These are phyloP conservation scores for Schizochytrium sp. DNA, from an alignment of 108 stramenopile genomes.

Conservation along the genomic window DNA sequence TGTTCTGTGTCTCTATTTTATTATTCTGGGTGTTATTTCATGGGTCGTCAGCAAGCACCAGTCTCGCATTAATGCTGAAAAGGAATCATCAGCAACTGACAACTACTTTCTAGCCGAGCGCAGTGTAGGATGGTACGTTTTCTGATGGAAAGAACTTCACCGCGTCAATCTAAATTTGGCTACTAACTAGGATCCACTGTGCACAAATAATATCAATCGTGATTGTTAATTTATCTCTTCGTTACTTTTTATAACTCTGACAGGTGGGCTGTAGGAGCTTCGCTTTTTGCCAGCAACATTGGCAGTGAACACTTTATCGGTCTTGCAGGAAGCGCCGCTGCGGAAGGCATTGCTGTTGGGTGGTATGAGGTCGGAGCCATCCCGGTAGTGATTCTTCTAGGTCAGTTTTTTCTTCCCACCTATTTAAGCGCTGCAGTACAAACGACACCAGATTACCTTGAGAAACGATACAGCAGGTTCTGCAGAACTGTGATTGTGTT, in stretches of 20 bases:
- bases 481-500: conserved; percentile 28
- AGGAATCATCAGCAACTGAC: conserved; percentile 8
- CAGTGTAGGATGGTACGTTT: conserved; percentile 20
- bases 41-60: conserved; percentile 11
- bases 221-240: background rate
- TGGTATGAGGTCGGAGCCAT: conserved; percentile 59
- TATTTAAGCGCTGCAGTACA: conserved; percentile 46
- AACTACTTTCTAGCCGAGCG: conserved; percentile 42
- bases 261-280: conserved; percentile 47
- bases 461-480: conserved; percentile 24
- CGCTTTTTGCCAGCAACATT: conserved; percentile 43
- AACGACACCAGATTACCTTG: conserved; percentile 49
- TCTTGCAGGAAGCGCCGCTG: conserved; percentile 44
- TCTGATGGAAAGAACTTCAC: background rate
- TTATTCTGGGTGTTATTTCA: conserved; percentile 1
- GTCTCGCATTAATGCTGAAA: background rate
- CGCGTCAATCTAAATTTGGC: background rate
- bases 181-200: background rate
- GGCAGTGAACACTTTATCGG: conserved; percentile 58
- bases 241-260: background rate
- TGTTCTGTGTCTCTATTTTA: conserved; percentile 4
- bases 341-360: conserved; percentile 1
- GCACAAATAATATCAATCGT: background rate
- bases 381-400: conserved; percentile 18
- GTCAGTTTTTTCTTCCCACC: conserved; percentile 28